These are phyloP conservation scores for Metschnikowia lachancei DNA, from an alignment of 805 yeast genomes.

Conservation along the genomic window DNA sequence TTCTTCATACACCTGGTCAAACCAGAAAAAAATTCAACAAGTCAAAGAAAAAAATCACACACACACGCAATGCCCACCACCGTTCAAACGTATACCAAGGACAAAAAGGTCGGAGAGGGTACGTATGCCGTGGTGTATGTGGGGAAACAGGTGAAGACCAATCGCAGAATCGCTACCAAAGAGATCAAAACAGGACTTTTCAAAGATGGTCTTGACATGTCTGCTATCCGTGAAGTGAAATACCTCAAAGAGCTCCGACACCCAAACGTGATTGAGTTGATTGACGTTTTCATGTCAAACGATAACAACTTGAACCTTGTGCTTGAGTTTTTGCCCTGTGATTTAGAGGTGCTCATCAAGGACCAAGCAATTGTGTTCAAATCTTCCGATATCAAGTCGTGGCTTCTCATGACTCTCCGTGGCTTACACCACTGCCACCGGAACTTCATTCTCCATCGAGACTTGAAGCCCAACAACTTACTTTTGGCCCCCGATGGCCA, in stretches of 20 bases:
- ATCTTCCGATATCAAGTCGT: slow-evolving; percentile 84
- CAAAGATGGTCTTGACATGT: slow-evolving; percentile 96
- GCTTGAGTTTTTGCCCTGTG: slow-evolving; percentile 90
- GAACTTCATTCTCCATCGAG: slow-evolving; percentile 85
- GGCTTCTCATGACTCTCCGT: slow-evolving; percentile 91
- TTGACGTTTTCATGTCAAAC: slow-evolving; percentile 75
- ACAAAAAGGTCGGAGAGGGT: slow-evolving; percentile 96
- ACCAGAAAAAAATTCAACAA: too few relatives aligned
- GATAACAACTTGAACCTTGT: slow-evolving; percentile 72
- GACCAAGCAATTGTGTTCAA: slow-evolving; percentile 73
- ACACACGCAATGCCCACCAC: slow-evolving; percentile 6
- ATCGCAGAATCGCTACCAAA: slow-evolving; percentile 78
- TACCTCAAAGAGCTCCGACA: slow-evolving; percentile 77
- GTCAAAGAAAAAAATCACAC: too few relatives aligned
- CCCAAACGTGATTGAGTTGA: slow-evolving; percentile 77
- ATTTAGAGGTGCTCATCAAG: slow-evolving; percentile 83
- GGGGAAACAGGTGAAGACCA: slow-evolving; percentile 60
- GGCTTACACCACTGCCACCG: slow-evolving; percentile 97
- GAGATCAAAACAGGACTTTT: slow-evolving; percentile 93
- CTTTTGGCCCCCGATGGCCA: slow-evolving; percentile 83
- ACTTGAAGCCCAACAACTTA: slow-evolving; percentile 88
- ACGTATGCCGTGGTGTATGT: slow-evolving; percentile 95
- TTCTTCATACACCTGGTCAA: too few relatives aligned
- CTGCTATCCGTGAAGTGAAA: slow-evolving; percentile 91
- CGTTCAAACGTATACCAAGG: slow-evolving; percentile 42